phyloP scores from a whole-genome alignment of 495 filamentous ascomycete species.

The Xylaria bambusicola region DNA sequence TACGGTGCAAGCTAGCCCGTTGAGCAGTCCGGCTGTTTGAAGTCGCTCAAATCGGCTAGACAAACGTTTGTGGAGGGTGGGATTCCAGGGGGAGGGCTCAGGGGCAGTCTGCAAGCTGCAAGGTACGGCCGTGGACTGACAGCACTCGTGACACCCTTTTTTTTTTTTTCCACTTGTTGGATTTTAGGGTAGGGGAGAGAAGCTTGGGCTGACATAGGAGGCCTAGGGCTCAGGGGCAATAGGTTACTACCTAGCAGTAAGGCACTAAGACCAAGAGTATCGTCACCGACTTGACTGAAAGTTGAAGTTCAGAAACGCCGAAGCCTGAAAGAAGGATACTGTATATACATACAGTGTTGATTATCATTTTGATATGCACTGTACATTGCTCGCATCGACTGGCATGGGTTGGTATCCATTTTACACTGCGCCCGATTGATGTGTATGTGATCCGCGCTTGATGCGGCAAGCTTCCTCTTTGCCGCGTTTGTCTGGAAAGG shows the following conservation, averaged over 20 bases:
- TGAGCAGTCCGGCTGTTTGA: constrained; percentile 3
- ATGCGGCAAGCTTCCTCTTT: neutral
- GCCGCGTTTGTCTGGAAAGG: neutral
- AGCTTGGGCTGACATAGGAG: neutral
- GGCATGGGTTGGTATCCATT: too few relatives aligned
- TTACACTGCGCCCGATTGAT: neutral
- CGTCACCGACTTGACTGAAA: too few relatives aligned
- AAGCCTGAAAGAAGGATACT: too few relatives aligned
- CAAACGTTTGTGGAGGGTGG: constrained; percentile 15
- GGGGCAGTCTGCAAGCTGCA: constrained; percentile 17
- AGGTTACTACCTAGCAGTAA: too few relatives aligned
- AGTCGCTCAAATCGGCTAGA: constrained; percentile 13
- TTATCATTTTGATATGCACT: too few relatives aligned
- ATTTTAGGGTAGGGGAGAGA: neutral
- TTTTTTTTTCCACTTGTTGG: neutral
- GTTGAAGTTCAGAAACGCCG: too few relatives aligned
- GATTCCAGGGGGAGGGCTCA: constrained; percentile 1
- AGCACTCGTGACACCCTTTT: constrained; percentile 12
- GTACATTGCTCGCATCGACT: too few relatives aligned
- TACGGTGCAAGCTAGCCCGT: neutral
- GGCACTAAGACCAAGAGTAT: too few relatives aligned
- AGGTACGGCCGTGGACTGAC: constrained; percentile 14
- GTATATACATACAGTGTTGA: too few relatives aligned
- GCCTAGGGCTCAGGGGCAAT: too few relatives aligned
- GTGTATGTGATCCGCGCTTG: neutral